Conservation (phyloP, 2,329 filamentous ascomycete species). For the Claviceps digitariae region DNA sequence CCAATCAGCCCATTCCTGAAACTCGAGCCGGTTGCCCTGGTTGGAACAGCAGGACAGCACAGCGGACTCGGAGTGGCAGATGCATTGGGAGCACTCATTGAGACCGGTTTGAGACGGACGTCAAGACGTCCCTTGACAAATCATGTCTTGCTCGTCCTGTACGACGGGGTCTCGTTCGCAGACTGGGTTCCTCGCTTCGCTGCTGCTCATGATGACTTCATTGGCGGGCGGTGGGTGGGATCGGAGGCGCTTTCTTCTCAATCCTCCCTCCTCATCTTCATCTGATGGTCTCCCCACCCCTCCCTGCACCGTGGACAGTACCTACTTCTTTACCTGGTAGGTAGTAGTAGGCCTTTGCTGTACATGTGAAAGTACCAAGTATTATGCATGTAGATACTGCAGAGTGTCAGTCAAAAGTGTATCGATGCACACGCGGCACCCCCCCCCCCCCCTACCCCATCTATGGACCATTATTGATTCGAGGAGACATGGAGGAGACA, state of each 20-base stretch:
- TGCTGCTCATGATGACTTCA: neutral
- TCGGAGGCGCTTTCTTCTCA: neutral
- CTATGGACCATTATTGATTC: too few species aligned
- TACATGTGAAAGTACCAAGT: too few species aligned
- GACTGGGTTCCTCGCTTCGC: neutral
- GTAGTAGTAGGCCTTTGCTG: too few species aligned
- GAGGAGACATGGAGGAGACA: too few species aligned
- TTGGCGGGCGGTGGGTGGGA: neutral
- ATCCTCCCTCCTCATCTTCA: too few species aligned
- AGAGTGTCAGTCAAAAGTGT: too few species aligned
- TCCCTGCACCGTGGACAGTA: too few species aligned
- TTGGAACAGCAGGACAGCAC: neutral
- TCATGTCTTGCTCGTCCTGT: constrained; percentile 5
- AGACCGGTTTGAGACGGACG: neutral
- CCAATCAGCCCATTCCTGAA: constrained; percentile 8
- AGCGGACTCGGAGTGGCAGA: neutral
- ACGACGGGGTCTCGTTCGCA: constrained; percentile 1
- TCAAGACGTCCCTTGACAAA: constrained; percentile 1
- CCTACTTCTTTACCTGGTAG: too few species aligned
- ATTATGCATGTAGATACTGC: too few species aligned
- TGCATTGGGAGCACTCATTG: neutral
- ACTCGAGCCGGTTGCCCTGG: neutral
- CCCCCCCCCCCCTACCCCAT: too few species aligned
- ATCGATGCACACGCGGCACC: neutral
- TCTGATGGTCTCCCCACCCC: too few species aligned